These are phyloP conservation scores for Quercus wislizeni DNA, from an alignment of 306 rosid species.

Conservation along the genomic window DNA sequence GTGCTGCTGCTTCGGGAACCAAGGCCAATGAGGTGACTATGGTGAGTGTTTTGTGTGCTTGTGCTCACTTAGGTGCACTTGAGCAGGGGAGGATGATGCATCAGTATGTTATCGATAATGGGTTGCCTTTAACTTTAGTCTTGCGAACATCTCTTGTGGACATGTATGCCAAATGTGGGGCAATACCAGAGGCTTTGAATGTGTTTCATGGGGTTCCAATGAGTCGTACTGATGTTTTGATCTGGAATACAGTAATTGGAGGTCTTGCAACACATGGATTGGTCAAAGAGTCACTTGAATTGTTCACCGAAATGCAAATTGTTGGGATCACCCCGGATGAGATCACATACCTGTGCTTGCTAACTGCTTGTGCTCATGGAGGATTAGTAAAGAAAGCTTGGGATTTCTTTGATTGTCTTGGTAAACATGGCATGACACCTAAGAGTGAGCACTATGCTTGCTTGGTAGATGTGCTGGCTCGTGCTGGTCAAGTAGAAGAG, in stretches of 20 bases:
- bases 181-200: conserved; percentile 59
- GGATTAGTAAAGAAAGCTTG: conserved; percentile 72
- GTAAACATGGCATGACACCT: conserved; percentile 46
- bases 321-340: conserved; percentile 60
- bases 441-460: conserved; percentile 69
- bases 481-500: conserved; percentile 56
- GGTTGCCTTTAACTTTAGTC: conserved; percentile 51
- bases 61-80: conserved; percentile 71
- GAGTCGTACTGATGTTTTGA: conserved; percentile 55
- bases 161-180: conserved; percentile 90
- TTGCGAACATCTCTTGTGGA: conserved; percentile 75
- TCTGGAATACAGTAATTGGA: conserved; percentile 81
- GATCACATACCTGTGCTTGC: conserved; percentile 74
- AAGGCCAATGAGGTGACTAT: conserved; percentile 72
- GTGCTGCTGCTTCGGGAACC: conserved; percentile 30
- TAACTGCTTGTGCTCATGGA: conserved; percentile 77
- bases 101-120: conserved; percentile 40
- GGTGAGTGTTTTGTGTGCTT: conserved; percentile 77
- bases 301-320: conserved; percentile 56
- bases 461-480: conserved; percentile 75
- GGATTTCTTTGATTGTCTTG: conserved; percentile 59
- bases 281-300: conserved; percentile 47
- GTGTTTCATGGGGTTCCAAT: conserved; percentile 41
- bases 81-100: conserved; percentile 62
- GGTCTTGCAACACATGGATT: conserved; percentile 76